phyloP scores from a whole-genome alignment of 257 asterid species.

The Ocimum tenuiflorum region DNA sequence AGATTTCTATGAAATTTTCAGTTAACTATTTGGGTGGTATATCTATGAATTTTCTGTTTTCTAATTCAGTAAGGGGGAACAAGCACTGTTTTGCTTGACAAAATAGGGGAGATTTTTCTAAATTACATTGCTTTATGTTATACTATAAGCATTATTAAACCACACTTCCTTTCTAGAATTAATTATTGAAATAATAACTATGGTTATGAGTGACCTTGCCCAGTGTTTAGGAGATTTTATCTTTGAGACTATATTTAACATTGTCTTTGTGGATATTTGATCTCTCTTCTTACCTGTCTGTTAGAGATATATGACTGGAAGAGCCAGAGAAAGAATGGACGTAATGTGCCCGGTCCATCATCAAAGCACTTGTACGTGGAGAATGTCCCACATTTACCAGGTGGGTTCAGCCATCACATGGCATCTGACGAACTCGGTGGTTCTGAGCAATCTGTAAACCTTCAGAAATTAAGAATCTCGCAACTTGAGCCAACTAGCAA shows the following conservation, averaged over 20 bases:
- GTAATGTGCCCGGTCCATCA: constrained; percentile 70
- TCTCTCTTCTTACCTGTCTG: constrained; percentile 23
- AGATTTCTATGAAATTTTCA: neutral
- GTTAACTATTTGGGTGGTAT: too few relatives aligned
- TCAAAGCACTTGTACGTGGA: constrained; percentile 79
- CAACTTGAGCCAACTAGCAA: constrained; percentile 53
- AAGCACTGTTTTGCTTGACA: neutral
- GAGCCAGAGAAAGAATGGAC: constrained; percentile 67
- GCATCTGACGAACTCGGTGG: constrained; percentile 39
- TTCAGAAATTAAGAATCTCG: constrained; percentile 46
- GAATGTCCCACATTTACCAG: constrained; percentile 80
- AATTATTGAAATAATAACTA: neutral
- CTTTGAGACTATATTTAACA: constrained; percentile 1
- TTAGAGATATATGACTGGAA: constrained; percentile 66
- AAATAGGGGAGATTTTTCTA: neutral
- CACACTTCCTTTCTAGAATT: constrained; percentile 1
- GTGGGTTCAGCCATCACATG: constrained; percentile 66
- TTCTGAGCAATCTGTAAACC: constrained; percentile 43
- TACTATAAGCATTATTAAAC: neutral
- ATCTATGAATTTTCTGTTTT: constrained; percentile 8
- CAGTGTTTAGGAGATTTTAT: neutral
- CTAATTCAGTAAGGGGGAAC: neutral
- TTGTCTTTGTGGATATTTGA: constrained; percentile 26
- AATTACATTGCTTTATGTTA: neutral
- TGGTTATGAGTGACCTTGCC: neutral